Conservation (phyloP, 306 rosid species). For the Sophora flavescens region DNA sequence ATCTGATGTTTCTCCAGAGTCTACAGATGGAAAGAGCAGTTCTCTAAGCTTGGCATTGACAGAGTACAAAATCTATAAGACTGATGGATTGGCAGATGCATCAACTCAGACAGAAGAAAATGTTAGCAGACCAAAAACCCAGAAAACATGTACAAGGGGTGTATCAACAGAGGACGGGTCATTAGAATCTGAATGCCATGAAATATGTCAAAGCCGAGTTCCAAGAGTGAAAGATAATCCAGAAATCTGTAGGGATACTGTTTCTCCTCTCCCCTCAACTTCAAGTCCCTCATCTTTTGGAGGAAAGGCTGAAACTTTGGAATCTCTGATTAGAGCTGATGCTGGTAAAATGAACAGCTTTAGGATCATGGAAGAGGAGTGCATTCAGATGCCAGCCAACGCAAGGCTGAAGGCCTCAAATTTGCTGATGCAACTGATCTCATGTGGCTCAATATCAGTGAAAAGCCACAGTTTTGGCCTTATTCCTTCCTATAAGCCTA, state of each 20-base stretch:
- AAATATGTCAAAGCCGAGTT: conserved; percentile 55
- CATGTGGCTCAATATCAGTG: conserved; percentile 96
- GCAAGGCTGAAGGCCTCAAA: conserved; percentile 81
- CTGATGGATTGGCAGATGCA: conserved; percentile 90
- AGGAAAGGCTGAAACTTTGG: conserved; percentile 89
- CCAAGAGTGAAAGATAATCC: conserved; percentile 62
- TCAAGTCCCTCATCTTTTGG: conserved; percentile 78
- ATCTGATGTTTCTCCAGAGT: conserved; percentile 77
- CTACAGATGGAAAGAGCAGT: conserved; percentile 67
- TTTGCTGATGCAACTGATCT: conserved; percentile 90
- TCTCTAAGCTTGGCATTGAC: conserved; percentile 85
- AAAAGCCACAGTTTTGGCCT: conserved; percentile 93
- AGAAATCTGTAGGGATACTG: conserved; percentile 64
- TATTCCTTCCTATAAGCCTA: conserved; percentile 83
- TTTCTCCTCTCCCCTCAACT: conserved; percentile 76
- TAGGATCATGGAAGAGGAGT: conserved; percentile 85
- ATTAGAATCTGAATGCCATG: conserved; percentile 60
- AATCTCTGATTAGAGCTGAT: conserved; percentile 92
- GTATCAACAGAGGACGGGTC: conserved; percentile 93
- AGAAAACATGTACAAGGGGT: conserved; percentile 88
- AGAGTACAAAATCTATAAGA: conserved; percentile 83
- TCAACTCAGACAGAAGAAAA: conserved; percentile 95
- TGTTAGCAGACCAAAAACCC: conserved; percentile 55
- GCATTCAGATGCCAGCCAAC: conserved; percentile 66
- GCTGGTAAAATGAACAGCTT: conserved; percentile 88